These are phyloP conservation scores for Fraxinus anomala DNA, from an alignment of 257 asterid species.

Conservation along the genomic window DNA sequence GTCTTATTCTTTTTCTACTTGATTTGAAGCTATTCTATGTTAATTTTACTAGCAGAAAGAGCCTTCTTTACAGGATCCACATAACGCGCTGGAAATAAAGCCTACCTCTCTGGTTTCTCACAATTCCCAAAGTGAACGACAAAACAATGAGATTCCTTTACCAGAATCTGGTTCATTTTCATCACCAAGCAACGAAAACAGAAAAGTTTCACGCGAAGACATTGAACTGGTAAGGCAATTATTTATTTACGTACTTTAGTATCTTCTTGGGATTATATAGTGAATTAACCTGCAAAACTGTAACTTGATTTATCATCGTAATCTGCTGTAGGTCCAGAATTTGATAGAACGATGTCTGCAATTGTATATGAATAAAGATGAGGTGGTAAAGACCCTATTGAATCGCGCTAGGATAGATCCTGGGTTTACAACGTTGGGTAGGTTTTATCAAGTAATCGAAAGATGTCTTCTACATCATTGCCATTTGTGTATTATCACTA, in stretches of 20 bases:
- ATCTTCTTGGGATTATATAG: neutral
- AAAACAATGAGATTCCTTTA: conserved; percentile 64
- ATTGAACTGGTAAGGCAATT: conserved; percentile 78
- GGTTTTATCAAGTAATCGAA: conserved; percentile 17
- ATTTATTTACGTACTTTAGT: neutral
- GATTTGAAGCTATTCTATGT: neutral
- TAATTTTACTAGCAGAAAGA: conserved; percentile 7
- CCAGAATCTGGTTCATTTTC: conserved; percentile 92
- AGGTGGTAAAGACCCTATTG: conserved; percentile 86
- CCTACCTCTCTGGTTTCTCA: conserved; percentile 54
- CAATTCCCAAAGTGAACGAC: conserved; percentile 66
- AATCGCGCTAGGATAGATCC: conserved; percentile 97
- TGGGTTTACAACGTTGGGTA: conserved; percentile 94
- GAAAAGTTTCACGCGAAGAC: conserved; percentile 94
- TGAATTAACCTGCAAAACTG: neutral
- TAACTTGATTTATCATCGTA: conserved; percentile 15
- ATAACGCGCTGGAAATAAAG: conserved; percentile 56
- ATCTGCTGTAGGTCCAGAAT: conserved; percentile 79
- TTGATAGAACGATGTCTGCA: conserved; percentile 91
- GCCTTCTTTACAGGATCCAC: conserved; percentile 49
- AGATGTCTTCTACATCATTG: neutral
- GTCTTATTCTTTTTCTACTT: neutral
- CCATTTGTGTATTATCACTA: conserved; percentile 4
- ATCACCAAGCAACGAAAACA: conserved; percentile 69
- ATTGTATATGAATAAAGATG: conserved; percentile 87